These are phyloP conservation scores for Solanum peruvianum DNA, from an alignment of 257 asterid genomes.

Conservation along the genomic window DNA sequence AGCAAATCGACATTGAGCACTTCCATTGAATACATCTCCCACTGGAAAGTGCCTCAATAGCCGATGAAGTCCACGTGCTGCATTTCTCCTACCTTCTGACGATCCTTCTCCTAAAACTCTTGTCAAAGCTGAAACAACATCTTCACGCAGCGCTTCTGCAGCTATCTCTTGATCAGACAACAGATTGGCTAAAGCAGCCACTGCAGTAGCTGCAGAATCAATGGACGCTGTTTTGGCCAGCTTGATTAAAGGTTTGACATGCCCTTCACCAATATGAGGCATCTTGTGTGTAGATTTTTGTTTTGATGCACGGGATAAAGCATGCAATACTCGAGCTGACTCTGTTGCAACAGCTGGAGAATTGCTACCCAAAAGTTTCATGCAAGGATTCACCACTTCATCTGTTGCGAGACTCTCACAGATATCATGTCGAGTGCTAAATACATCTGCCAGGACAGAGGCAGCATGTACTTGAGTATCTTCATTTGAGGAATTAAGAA, in stretches of 20 bases:
- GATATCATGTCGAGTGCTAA: constrained; percentile 50
- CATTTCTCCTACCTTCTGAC: constrained; percentile 58
- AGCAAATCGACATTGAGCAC: constrained; percentile 48
- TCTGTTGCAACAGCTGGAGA: constrained; percentile 53
- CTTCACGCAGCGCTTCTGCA: constrained; percentile 69
- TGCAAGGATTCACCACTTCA: constrained; percentile 53
- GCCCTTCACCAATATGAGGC: constrained; percentile 59
- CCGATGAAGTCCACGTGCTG: constrained; percentile 69
- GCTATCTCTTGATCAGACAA: constrained; percentile 62
- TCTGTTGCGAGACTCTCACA: constrained; percentile 61
- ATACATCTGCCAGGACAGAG: constrained; percentile 57
- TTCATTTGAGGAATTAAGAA: constrained; percentile 64
- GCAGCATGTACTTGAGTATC: constrained; percentile 60
- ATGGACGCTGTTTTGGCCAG: constrained; percentile 63
- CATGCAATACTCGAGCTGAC: constrained; percentile 63
- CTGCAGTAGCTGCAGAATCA: constrained; percentile 66
- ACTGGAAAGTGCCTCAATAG: constrained; percentile 58
- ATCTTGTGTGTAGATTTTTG: constrained; percentile 23
- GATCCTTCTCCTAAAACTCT: constrained; percentile 72
- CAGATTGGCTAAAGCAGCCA: constrained; percentile 69
- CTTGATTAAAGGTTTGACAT: constrained; percentile 51
- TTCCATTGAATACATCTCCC: constrained; percentile 49
- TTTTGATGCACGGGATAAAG: constrained; percentile 51
- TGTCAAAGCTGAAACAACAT: constrained; percentile 64
- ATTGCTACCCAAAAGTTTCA: constrained; percentile 51